A percentile compares a stretch with the other conserved stretches of the same genome.
Conservation (phyloP, 331 rosid genomes). For the Prunus yedoensis region DNA sequence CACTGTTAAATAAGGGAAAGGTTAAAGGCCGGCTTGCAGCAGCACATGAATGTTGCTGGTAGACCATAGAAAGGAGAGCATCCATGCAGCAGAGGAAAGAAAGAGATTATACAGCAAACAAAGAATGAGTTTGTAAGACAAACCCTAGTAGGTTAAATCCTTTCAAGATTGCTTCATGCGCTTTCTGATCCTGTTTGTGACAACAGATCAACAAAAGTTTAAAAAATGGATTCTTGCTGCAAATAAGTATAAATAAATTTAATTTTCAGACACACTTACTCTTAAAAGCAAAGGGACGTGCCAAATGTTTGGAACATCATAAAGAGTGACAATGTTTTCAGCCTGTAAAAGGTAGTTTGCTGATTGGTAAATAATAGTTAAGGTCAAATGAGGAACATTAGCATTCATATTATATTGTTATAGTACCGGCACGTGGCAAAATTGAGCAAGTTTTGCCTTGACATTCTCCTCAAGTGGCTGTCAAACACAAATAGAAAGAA, state of each 20-base stretch:
- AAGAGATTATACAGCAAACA: constrained; percentile 8
- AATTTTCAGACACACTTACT: constrained; percentile 40
- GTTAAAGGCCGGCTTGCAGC: constrained; percentile 3
- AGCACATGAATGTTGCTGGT: constrained; percentile 6
- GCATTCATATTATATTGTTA: constrained; percentile 1
- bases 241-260: neutral
- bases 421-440: constrained; percentile 85
- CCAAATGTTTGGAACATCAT: constrained; percentile 90
- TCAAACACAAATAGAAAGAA: constrained; percentile 11
- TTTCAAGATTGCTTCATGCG: constrained; percentile 50
- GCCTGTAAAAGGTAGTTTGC: constrained; percentile 41
- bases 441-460: constrained; percentile 72
- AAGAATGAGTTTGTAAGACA: constrained; percentile 31
- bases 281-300: constrained; percentile 74
- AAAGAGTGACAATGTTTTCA: constrained; percentile 61
- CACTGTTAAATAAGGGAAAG: constrained; percentile 45
- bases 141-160: constrained; percentile 45
- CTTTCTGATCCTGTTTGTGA: constrained; percentile 45
- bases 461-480: constrained; percentile 71
- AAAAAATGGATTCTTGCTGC: neutral
- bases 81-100: constrained; percentile 6
- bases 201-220: constrained; percentile 2
- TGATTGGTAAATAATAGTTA: constrained; percentile 7
- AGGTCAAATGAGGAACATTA: constrained; percentile 23
- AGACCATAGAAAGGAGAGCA: constrained; percentile 7